Conservation (phyloP, 1,284 basidiomycete genomes). For the Schizopora paradoxa region DNA sequence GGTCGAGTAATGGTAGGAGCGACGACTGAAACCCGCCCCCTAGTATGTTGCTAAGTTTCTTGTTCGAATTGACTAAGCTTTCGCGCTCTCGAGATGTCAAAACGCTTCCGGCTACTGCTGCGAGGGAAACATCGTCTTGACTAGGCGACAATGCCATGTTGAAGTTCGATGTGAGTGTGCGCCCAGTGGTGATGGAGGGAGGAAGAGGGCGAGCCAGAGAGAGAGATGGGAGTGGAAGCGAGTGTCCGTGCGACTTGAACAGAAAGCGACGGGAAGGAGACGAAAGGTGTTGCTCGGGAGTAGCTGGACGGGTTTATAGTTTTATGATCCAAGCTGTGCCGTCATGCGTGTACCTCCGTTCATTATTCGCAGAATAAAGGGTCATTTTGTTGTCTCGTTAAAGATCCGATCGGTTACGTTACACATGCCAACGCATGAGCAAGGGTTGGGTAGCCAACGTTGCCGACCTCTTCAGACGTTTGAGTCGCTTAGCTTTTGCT, state of each 20-base stretch:
- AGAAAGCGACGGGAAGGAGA: background rate
- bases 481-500: too few relatives aligned
- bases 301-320: background rate
- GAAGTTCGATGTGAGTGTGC: background rate
- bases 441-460: too few relatives aligned
- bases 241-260: background rate
- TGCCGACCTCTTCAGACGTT: too few relatives aligned
- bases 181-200: background rate
- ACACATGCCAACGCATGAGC: constrained; percentile 8
- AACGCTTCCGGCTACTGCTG: background rate
- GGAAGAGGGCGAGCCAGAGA: background rate
- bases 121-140: background rate
- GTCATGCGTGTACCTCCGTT: constrained; percentile 4
- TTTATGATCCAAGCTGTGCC: background rate
- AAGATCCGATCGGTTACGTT: constrained; percentile 6
- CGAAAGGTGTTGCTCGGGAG: background rate
- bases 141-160: background rate
- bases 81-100: background rate
- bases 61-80: background rate
- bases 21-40: constrained; percentile 4
- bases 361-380: constrained; percentile 11
- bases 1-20: background rate
- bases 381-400: constrained; percentile 16
- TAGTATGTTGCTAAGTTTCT: constrained; percentile 6
- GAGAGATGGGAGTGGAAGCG: background rate